Base-by-base conservation (phyloP, 1,284 basidiomycete species). In the Volvariella volvacea region DNA sequence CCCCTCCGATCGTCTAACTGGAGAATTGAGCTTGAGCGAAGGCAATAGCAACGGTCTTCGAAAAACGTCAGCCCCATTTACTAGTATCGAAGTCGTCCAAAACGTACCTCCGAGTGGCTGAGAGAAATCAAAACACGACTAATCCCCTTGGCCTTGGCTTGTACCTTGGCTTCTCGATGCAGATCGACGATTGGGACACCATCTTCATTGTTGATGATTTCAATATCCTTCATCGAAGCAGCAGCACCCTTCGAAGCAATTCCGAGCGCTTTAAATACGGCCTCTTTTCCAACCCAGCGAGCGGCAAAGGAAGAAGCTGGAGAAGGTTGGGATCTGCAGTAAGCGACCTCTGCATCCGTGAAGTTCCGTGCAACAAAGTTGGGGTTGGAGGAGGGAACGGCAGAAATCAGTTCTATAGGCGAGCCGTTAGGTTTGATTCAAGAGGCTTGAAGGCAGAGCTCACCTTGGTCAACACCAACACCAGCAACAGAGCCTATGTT, bases 281-380 rank as follows among this genome's bases (percentile, higher is more conserved):
- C 94, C 65, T 99, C 96, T 66, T 98, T 99, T 41, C 92, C 94
- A 40, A 83, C 90, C 93, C 96, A 99, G 52, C 94, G 88, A 42
- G 90, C 94, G 30, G 94, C 93, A 61, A 96, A 94, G 7, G 94
- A 97, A 2, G 95, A 88, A 1, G 78, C 67, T 15, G 90, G 83
- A 48, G 91, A 88, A 0, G 96, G 84, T 58, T 97, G 92, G n/a
- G 78, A 57, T 44, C 70, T 73, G 69, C 95, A 98, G 74, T 98
- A 97, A 14, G 75, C 68, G 54, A 87, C 78, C 71, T 99, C 95
- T 20, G 76, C 82, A 10, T 83, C 77, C 17, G 95, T 98, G 66
- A 98, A 99, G 76, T 99, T 99, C 52, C 92, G 84, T 51, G 78
- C 63, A 48, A 97, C 70, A 68, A 99, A 99, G 19, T 80, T 89